These are phyloP conservation scores for Macaranga tanarius DNA, from an alignment of 441 rosid genomes.

Conservation along the genomic window DNA sequence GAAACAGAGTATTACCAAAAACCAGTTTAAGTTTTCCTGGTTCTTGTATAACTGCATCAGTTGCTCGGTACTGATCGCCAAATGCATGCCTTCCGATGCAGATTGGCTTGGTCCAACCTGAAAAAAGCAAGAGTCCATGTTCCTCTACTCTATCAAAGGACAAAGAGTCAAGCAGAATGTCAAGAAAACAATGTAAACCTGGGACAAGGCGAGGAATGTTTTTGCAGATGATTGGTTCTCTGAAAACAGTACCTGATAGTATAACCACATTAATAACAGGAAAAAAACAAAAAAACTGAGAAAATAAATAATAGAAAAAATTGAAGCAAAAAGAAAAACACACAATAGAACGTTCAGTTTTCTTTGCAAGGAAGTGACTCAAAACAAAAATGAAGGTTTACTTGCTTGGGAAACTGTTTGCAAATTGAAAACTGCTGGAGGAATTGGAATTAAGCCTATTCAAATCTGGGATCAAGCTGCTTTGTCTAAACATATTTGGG, in stretches of 20 bases:
- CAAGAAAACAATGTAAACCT: slow-evolving; percentile 38
- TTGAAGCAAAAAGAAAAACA: not conserved
- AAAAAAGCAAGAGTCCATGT: slow-evolving; percentile 12
- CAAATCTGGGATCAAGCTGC: no score
- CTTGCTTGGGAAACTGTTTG: no score
- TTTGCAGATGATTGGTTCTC: slow-evolving; percentile 88
- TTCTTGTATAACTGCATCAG: slow-evolving; percentile 63
- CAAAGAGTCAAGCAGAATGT: slow-evolving; percentile 10
- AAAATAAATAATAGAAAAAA: not conserved
- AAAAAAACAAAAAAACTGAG: not conserved
- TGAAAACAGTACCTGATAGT: slow-evolving; percentile 78
- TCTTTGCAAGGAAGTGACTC: no score
- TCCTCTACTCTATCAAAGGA: not conserved
- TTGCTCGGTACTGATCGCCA: slow-evolving; percentile 93
- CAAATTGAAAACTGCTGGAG: no score
- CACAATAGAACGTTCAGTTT: not conserved
- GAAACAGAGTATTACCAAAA: slow-evolving; percentile 48
- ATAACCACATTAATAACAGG: not conserved
- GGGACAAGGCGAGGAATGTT: slow-evolving; percentile 81
- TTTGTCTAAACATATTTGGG: no score
- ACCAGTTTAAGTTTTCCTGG: slow-evolving; percentile 77
- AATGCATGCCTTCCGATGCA: slow-evolving; percentile 98
- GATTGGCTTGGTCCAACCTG: slow-evolving; percentile 95
- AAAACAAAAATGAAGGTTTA: no score
- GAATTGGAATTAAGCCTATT: no score